These are phyloP conservation scores for Wickerhamomyces sp. DNA, from an alignment of 1,139 yeast genomes.

Conservation along the genomic window DNA sequence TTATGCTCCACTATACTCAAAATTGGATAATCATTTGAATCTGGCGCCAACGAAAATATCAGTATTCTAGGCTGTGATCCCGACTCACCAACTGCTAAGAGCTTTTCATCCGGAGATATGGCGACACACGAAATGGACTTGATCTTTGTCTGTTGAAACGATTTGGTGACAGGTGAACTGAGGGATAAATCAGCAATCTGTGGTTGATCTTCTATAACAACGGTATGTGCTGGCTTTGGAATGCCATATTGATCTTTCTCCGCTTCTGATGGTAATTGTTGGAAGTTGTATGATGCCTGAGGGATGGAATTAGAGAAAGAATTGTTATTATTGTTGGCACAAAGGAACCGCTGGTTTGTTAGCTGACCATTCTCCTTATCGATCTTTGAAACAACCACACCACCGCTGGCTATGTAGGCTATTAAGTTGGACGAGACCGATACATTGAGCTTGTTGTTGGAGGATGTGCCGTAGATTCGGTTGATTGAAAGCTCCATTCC, in stretches of 20 bases:
- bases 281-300: slow-evolving; percentile 14
- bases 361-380: slow-evolving; percentile 18
- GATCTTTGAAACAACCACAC: slow-evolving; percentile 48
- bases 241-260: slow-evolving; percentile 9
- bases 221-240: slow-evolving; percentile 8
- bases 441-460: slow-evolving; percentile 34
- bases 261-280: slow-evolving; percentile 19
- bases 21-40: slow-evolving; percentile 41
- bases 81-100: slow-evolving; percentile 61
- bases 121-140: slow-evolving; percentile 52
- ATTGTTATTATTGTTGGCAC: slow-evolving; percentile 34
- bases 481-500: slow-evolving; percentile 23
- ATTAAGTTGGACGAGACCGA: slow-evolving; percentile 36
- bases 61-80: slow-evolving; percentile 64
- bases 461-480: slow-evolving; percentile 38
- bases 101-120: slow-evolving; percentile 44
- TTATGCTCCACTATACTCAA: slow-evolving; percentile 54
- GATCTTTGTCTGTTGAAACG: slow-evolving; percentile 39
- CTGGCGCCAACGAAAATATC: slow-evolving; percentile 51
- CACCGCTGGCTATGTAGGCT: slow-evolving; percentile 66
- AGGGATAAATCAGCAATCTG: slow-evolving; percentile 10
- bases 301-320: background rate
- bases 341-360: slow-evolving; percentile 41
- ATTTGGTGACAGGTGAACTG: slow-evolving; percentile 18
- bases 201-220: slow-evolving; percentile 1